Conservation (phyloP, 2,329 filamentous ascomycete species). For the Curvularia hawaiiensis region DNA sequence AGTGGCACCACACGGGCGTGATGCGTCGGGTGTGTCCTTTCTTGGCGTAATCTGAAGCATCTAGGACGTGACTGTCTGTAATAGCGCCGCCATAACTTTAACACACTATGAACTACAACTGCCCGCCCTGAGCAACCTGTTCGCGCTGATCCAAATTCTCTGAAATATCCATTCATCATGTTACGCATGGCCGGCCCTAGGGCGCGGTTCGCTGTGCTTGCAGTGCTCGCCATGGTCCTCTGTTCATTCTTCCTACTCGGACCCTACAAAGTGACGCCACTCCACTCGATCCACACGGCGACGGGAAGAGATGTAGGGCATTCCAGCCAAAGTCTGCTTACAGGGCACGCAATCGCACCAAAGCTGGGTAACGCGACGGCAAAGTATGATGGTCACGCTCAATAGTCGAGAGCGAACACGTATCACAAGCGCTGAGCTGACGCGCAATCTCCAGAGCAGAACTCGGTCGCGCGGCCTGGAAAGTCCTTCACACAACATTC, state of each 20-base stretch:
- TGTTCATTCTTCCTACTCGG: conserved; percentile 65
- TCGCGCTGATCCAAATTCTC: conserved; percentile 1
- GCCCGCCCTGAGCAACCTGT: neutral
- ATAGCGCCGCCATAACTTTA: conserved; percentile 1
- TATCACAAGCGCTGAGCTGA: conserved; percentile 25
- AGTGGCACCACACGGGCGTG: conserved; percentile 14
- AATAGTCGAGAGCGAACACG: conserved; percentile 7
- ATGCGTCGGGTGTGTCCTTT: conserved; percentile 10
- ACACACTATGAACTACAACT: conserved; percentile 6
- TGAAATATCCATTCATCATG: conserved; percentile 28
- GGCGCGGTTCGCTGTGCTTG: conserved; percentile 49
- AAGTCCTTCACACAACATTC: conserved; percentile 70
- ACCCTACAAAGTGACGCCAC: conserved; percentile 56
- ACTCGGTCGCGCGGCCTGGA: conserved; percentile 68
- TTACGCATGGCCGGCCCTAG: conserved; percentile 33
- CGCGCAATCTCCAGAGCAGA: conserved; percentile 56
- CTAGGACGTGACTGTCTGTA: conserved; percentile 7
- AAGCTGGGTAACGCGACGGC: conserved; percentile 82
- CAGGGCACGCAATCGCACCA: conserved; percentile 75
- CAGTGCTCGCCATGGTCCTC: conserved; percentile 61
- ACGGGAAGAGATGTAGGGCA: conserved; percentile 23
- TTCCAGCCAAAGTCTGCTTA: conserved; percentile 50
- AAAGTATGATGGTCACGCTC: conserved; percentile 55
- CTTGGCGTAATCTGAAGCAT: conserved; percentile 25
- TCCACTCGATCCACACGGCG: conserved; percentile 27